Evolutionary conservation across 148 eudicot species (phyloP).

Genomic region (Oxyria digyna): DNA sequence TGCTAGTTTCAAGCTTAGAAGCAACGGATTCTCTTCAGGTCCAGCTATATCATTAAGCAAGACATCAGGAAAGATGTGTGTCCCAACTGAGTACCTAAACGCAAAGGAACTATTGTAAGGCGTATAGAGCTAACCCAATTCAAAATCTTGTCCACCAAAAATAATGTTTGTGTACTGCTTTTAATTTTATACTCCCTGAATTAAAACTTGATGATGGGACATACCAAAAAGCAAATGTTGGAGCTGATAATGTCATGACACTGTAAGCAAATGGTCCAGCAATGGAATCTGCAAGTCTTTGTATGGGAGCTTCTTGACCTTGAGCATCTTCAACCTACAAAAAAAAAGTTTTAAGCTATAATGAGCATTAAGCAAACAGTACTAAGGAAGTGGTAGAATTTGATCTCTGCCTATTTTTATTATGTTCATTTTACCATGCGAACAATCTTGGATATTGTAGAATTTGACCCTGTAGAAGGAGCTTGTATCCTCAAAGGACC

Average conservation of each 20-base stretch:
- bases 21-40: conserved; percentile 70
- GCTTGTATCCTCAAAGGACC: conserved; percentile 90
- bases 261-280: conserved; percentile 93
- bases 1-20: conserved; percentile 84
- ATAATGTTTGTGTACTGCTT: too few species aligned
- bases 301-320: conserved; percentile 96
- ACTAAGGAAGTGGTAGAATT: not conserved
- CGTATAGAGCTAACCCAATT: too few species aligned
- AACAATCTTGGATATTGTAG: conserved; percentile 82
- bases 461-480: conserved; percentile 80
- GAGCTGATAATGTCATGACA: conserved; percentile 75
- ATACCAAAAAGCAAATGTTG: conserved; percentile 91
- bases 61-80: conserved; percentile 70
- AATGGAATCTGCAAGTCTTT: conserved; percentile 90
- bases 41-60: conserved; percentile 97
- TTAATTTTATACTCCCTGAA: too few species aligned
- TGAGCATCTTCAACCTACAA: conserved; percentile 95
- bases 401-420: too few species aligned
- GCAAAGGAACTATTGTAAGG: not conserved
- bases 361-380: too few species aligned
- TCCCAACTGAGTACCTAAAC: conserved; percentile 58
- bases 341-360: too few species aligned
- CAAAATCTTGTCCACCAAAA: not conserved
- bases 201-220: not conserved
- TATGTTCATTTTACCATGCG: conserved; percentile 51